Evolutionary conservation across 202 grass and related monocot genomes (phyloP).

Genomic region (Carex arenaria): DNA sequence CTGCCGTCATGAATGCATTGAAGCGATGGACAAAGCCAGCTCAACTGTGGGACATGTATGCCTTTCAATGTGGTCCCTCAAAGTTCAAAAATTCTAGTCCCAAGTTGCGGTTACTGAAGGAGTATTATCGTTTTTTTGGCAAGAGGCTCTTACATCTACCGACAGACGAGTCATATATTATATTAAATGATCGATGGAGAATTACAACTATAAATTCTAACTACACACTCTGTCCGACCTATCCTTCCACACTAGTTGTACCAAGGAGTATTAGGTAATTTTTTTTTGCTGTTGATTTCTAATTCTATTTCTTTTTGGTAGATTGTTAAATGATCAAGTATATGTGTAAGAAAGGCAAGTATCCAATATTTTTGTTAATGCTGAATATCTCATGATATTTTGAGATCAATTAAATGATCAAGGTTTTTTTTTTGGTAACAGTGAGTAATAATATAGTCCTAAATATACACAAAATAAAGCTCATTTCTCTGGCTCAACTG

Average conservation of each 20-base stretch:
- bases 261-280: slow-evolving; percentile 80
- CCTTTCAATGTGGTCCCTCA: slow-evolving; percentile 72
- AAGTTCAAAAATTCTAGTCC: slow-evolving; percentile 59
- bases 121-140: slow-evolving; percentile 74
- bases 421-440: not conserved
- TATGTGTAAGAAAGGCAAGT: not conserved
- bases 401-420: not conserved
- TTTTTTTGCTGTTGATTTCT: slow-evolving; percentile 16
- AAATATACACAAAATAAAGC: not conserved
- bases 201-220: slow-evolving; percentile 65
- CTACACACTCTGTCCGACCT: slow-evolving; percentile 86
- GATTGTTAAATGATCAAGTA: slow-evolving; percentile 13
- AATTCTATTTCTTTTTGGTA: slow-evolving; percentile 17
- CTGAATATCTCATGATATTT: not conserved
- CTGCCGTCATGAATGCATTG: slow-evolving; percentile 65
- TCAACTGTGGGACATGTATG: slow-evolving; percentile 75
- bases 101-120: slow-evolving; percentile 62
- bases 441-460: not conserved
- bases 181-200: slow-evolving; percentile 67
- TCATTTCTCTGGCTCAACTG: not conserved
- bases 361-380: not conserved
- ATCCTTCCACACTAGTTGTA: slow-evolving; percentile 71
- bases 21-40: slow-evolving; percentile 63
- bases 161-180: slow-evolving; percentile 32
- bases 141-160: slow-evolving; percentile 33